These are phyloP conservation scores for Sporisorium scitamineum DNA, from an alignment of 1,284 basidiomycete genomes.

Conservation along the genomic window DNA sequence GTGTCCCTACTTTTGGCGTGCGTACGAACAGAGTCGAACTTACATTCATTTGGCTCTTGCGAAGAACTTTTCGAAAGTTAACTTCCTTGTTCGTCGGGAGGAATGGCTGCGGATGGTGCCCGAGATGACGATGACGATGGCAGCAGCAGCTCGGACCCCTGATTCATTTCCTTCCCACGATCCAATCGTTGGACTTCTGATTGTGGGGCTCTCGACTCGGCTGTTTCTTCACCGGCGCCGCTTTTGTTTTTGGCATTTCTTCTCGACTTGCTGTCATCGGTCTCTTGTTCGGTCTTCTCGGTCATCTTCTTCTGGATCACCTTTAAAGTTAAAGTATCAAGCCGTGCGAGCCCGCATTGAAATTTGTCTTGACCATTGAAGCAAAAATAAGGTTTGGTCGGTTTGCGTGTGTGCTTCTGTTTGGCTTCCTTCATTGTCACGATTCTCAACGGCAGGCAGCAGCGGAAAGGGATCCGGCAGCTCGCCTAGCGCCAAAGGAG, in stretches of 20 bases:
- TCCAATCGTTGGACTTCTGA: conserved; percentile 5
- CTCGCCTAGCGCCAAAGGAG: not conserved
- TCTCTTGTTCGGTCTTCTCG: too few relatives aligned
- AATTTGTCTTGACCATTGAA: not conserved
- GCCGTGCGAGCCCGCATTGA: not conserved
- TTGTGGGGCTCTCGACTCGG: not conserved
- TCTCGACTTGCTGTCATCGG: too few relatives aligned
- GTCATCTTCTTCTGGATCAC: not conserved
- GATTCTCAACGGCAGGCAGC: not conserved
- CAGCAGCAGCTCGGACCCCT: not conserved
- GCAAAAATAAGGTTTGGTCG: conserved; percentile 2
- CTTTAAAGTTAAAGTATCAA: not conserved
- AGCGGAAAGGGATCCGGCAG: not conserved
- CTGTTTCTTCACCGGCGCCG: not conserved
- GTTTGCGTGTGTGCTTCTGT: not conserved
- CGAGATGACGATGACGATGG: not conserved
- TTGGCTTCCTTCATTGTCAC: not conserved
- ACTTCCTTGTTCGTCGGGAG: not conserved
- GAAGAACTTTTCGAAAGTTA: not conserved
- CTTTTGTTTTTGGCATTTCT: too few relatives aligned
- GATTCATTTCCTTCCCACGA: conserved; percentile 2
- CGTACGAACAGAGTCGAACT: conserved; percentile 5
- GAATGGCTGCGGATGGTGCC: not conserved
- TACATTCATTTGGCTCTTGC: not conserved
- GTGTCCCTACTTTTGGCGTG: not conserved